These are phyloP conservation scores for Fusarium nodosum DNA, from an alignment of 2,329 filamentous ascomycete species.

Conservation along the genomic window DNA sequence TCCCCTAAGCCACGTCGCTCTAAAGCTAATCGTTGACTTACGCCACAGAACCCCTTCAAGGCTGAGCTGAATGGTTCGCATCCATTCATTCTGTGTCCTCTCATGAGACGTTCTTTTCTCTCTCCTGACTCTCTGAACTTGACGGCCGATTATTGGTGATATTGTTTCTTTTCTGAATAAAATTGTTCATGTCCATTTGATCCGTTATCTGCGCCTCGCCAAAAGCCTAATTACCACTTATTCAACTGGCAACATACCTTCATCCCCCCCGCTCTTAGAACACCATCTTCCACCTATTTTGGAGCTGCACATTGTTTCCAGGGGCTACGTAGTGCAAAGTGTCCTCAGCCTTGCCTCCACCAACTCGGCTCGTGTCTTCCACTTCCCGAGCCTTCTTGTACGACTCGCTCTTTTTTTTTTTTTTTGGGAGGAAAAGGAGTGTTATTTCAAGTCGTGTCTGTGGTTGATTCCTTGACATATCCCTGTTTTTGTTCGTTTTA, in stretches of 20 bases:
- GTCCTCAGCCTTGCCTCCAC: constrained; percentile 49
- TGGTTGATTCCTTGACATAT: constrained; percentile 21
- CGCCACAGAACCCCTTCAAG: constrained; percentile 17
- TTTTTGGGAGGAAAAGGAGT: constrained; percentile 19
- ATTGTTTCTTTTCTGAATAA: background rate
- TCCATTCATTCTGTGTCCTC: constrained; percentile 5
- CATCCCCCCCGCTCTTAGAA: constrained; percentile 17
- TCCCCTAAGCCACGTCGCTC: constrained; percentile 19
- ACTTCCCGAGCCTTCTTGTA: constrained; percentile 16
- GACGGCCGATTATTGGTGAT: background rate
- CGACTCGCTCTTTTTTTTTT: constrained; percentile 5
- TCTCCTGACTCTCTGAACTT: constrained; percentile 1
- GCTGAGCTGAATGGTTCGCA: constrained; percentile 31
- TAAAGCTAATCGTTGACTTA: background rate
- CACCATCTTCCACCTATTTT: constrained; percentile 14
- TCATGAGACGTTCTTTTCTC: constrained; percentile 28
- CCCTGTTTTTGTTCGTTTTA: constrained; percentile 25
- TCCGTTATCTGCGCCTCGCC: background rate
- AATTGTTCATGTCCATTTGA: constrained; percentile 1
- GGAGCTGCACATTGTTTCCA: constrained; percentile 32
- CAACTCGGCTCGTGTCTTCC: constrained; percentile 34
- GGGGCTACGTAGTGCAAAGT: constrained; percentile 48
- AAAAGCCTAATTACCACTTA: background rate
- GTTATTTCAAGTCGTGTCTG: constrained; percentile 15
- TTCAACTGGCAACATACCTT: background rate